Percentiles rank a stretch among this genome's conserved stretches.
phyloP scores from a whole-genome alignment of 1,284 basidiomycete genomes.

The Mycena citricolor region DNA sequence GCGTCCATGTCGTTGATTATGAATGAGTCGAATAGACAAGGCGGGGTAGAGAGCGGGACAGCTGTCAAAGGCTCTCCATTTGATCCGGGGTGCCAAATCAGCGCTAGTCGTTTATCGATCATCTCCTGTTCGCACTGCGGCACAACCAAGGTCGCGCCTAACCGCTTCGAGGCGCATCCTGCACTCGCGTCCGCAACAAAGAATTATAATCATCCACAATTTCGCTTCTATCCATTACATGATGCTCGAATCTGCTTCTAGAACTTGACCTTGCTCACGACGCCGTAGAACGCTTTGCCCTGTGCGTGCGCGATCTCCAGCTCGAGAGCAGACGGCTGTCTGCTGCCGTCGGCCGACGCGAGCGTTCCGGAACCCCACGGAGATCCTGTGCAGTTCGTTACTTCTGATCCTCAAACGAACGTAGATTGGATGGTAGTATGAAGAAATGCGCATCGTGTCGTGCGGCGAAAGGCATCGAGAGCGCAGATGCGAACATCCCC shows the following conservation, averaged over 20 bases:
- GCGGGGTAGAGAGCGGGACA: background rate
- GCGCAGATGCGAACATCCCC: background rate
- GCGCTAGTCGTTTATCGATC: background rate
- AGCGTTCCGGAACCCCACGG: constrained; percentile 79
- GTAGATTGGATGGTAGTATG: background rate
- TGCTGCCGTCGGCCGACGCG: constrained; percentile 61
- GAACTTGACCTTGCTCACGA: constrained; percentile 43
- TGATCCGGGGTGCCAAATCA: too few species aligned
- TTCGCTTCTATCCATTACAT: too few species aligned
- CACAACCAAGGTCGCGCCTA: too few species aligned
- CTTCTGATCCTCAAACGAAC: too few species aligned
- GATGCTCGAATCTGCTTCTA: too few species aligned
- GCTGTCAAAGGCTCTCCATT: too few species aligned
- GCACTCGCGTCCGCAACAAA: too few species aligned
- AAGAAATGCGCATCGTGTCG: background rate
- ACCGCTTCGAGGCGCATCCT: too few species aligned
- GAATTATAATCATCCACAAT: too few species aligned
- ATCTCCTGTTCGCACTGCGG: too few species aligned
- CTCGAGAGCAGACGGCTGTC: constrained; percentile 64
- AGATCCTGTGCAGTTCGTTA: constrained; percentile 50
- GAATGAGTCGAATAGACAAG: background rate
- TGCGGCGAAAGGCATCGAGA: background rate
- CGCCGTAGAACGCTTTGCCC: constrained; percentile 59
- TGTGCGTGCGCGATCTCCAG: constrained; percentile 64
- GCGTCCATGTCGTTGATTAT: constrained; percentile 35